These are phyloP conservation scores for Dorcoceras hygrometricum DNA, from an alignment of 257 asterid genomes.

Conservation along the genomic window DNA sequence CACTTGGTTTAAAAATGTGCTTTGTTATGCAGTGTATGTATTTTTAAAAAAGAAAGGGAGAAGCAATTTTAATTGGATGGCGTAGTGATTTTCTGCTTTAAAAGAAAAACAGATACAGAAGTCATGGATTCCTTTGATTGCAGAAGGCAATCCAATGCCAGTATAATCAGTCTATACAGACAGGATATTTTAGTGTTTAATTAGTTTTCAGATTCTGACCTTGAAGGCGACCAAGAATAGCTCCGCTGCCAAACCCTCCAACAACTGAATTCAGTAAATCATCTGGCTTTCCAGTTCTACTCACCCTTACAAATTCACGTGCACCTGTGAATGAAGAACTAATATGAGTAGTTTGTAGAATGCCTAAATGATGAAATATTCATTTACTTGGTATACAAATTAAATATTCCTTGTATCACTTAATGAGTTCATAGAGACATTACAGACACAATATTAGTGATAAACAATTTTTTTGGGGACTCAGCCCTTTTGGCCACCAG, in stretches of 20 bases:
- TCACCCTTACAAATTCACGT: slow-evolving; percentile 77
- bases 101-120: background rate
- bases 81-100: no score
- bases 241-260: slow-evolving; percentile 91
- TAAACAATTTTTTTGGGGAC: slow-evolving; percentile 1
- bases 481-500: slow-evolving; percentile 4
- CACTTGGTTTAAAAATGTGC: background rate
- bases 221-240: slow-evolving; percentile 94
- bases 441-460: background rate
- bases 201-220: slow-evolving; percentile 35
- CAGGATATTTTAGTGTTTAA: background rate
- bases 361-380: background rate
- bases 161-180: background rate
- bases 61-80: no score
- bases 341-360: slow-evolving; percentile 11
- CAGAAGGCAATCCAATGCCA: background rate
- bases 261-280: slow-evolving; percentile 77
- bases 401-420: background rate
- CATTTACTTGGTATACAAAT: background rate
- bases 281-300: slow-evolving; percentile 77
- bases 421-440: slow-evolving; percentile 6
- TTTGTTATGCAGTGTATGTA: background rate
- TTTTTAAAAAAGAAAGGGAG: no score
- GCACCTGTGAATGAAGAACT: slow-evolving; percentile 60
- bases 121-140: background rate